Base-by-base conservation (phyloP, 2,329 filamentous ascomycete genomes). In the Penicillium sp. region DNA sequence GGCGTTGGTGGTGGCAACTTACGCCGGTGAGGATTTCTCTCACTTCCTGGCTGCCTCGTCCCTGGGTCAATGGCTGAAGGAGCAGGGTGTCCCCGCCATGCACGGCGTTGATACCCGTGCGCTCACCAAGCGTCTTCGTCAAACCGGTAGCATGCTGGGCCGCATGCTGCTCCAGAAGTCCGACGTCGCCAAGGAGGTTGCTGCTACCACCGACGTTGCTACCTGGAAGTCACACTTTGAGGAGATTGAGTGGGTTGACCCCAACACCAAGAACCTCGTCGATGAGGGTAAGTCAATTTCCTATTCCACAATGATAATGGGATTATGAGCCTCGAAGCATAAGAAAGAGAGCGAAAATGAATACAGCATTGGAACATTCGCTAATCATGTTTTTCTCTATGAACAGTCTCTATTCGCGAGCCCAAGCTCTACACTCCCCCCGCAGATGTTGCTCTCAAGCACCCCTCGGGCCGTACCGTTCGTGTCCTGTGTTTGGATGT, bases 91-190 rank as follows among this genome's bases (percentile, higher is more conserved):
- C 51, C 94, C 94, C 36, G 94, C 92, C 67, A 92, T 99, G 75
- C 94, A 94, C 71, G 94, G 92, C 54, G 88, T 99, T 57, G 94
- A 99, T 78, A 99, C 94, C 40, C 84, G 94, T 72, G 88, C 90
- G 52, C 79, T 99, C 73, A 99, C 94, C 48, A 97, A 97, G 83
- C 89, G 88, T 71, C 96, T 99, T 65, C 86, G 94, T 66, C 84
- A 96, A 68, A 87, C 96, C 75, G 94, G 94, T 71, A 96, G 92
- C 80, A 96, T 97, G 91, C 87, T 97, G 47, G 94, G 93, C 58
- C 89, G 91, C 63, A 85, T 99, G 83, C 82, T 94, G 61, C 83
- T 92, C 54, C 84, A 92, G 75, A 90, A 87, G 51, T 66, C 76
- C 46, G 71, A 75, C 45, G 74, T 77, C 42, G 67, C 76, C 7